Evolutionary conservation across 805 yeast genomes (phyloP).

Genomic region (Candida corydali): DNA sequence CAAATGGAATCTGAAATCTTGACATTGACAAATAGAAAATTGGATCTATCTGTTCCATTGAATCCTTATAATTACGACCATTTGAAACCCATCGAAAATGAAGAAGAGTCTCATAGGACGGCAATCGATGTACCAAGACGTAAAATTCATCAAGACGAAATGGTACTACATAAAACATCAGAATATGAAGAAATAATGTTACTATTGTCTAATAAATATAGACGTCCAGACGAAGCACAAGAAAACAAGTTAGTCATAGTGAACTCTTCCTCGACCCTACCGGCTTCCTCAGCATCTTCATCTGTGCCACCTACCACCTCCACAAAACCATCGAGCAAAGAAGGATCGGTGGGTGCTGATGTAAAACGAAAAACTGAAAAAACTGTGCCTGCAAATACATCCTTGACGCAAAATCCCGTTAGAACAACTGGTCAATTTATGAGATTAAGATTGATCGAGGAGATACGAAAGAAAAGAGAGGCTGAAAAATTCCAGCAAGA

Average conservation of each 20-base stretch:
- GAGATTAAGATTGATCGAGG: constrained; percentile 85
- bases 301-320: constrained; percentile 12
- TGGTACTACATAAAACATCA: constrained; percentile 57
- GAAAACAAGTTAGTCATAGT: constrained; percentile 39
- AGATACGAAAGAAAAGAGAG: constrained; percentile 64
- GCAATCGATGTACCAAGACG: constrained; percentile 27
- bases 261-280: constrained; percentile 21
- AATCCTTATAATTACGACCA: constrained; percentile 58
- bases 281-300: constrained; percentile 12
- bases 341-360: constrained; percentile 26
- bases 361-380: constrained; percentile 22
- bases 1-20: constrained; percentile 87
- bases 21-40: constrained; percentile 69
- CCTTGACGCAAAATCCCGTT: constrained; percentile 9
- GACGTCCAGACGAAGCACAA: constrained; percentile 32
- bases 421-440: constrained; percentile 61
- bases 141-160: constrained; percentile 39
- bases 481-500: constrained; percentile 39
- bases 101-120: constrained; percentile 31
- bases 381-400: constrained; percentile 8
- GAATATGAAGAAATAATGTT: constrained; percentile 90
- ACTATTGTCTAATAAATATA: constrained; percentile 36
- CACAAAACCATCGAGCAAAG: constrained; percentile 16
- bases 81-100: constrained; percentile 43
- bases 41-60: constrained; percentile 69